Conservation (phyloP, 257 asterid genomes). For the Marsdenia floribunda region DNA sequence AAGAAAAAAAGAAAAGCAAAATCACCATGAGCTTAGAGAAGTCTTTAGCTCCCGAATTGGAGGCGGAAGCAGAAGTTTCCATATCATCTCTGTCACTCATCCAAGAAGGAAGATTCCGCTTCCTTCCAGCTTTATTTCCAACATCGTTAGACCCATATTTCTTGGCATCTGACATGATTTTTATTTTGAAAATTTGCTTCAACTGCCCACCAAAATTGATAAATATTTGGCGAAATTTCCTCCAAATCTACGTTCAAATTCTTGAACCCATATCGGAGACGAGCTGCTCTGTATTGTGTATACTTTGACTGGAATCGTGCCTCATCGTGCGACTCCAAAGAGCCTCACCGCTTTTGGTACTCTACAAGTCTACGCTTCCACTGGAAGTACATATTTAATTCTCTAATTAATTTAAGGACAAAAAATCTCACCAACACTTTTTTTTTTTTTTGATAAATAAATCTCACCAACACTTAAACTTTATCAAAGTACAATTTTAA, state of each 20-base stretch:
- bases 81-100: conserved; percentile 55
- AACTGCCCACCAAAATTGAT: background rate
- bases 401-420: too few species aligned
- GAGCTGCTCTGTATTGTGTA: background rate
- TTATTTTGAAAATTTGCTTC: background rate
- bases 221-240: background rate
- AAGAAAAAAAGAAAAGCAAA: background rate
- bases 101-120: conserved; percentile 91
- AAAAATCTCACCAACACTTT: too few species aligned
- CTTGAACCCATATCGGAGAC: background rate
- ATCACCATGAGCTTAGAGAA: conserved; percentile 66
- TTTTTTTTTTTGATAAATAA: too few species aligned
- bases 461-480: too few species aligned
- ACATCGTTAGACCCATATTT: background rate
- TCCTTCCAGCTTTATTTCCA: conserved; percentile 21
- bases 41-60: conserved; percentile 31
- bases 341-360: background rate
- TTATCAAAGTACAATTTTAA: too few species aligned
- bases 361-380: too few species aligned
- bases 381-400: too few species aligned
- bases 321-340: background rate
- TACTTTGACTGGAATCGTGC: background rate
- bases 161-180: conserved; percentile 1
- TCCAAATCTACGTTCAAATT: background rate
- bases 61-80: conserved; percentile 25